Conservation (phyloP, 2,329 filamentous ascomycete genomes). For the Trichoderma hamatum region DNA sequence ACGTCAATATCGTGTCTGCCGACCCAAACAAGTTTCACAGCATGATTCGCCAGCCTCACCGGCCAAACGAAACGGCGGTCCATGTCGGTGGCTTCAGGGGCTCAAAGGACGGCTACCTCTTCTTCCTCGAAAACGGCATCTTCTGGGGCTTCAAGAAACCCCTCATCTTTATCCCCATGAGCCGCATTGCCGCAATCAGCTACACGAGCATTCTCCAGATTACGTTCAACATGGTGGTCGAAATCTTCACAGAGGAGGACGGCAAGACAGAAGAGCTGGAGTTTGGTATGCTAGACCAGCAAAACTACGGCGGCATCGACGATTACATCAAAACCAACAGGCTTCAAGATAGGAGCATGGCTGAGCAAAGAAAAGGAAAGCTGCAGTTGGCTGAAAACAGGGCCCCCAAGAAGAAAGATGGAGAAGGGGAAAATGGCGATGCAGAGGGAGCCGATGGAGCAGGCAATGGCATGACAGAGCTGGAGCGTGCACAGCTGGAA, state of each 20-base stretch:
- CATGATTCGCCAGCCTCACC: slow-evolving; percentile 58
- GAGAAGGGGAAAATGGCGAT: slow-evolving; percentile 44
- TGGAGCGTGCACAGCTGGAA: slow-evolving; percentile 55
- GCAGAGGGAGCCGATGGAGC: slow-evolving; percentile 41
- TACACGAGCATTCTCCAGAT: slow-evolving; percentile 69
- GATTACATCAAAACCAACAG: slow-evolving; percentile 64
- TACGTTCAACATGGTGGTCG: slow-evolving; percentile 69
- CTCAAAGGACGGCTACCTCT: slow-evolving; percentile 69
- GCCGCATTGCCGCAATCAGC: slow-evolving; percentile 63
- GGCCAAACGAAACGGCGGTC: slow-evolving; percentile 64
- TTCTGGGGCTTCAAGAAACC: slow-evolving; percentile 74
- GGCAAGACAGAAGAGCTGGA: slow-evolving; percentile 63
- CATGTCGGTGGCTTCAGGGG: slow-evolving; percentile 69
- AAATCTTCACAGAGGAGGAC: slow-evolving; percentile 55
- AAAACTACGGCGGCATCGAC: slow-evolving; percentile 67
- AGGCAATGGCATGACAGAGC: slow-evolving; percentile 50
- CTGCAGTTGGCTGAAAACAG: slow-evolving; percentile 63
- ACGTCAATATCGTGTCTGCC: slow-evolving; percentile 53
- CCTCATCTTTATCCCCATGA: slow-evolving; percentile 64
- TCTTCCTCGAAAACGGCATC: slow-evolving; percentile 68
- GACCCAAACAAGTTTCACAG: slow-evolving; percentile 62
- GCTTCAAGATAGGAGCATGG: slow-evolving; percentile 69
- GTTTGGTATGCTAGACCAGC: slow-evolving; percentile 71
- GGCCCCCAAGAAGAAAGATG: slow-evolving; percentile 49
- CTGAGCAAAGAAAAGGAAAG: slow-evolving; percentile 68